phyloP scores from a whole-genome alignment of 768 basidiomycete species.

The Paxillus ammoniavirescens region DNA sequence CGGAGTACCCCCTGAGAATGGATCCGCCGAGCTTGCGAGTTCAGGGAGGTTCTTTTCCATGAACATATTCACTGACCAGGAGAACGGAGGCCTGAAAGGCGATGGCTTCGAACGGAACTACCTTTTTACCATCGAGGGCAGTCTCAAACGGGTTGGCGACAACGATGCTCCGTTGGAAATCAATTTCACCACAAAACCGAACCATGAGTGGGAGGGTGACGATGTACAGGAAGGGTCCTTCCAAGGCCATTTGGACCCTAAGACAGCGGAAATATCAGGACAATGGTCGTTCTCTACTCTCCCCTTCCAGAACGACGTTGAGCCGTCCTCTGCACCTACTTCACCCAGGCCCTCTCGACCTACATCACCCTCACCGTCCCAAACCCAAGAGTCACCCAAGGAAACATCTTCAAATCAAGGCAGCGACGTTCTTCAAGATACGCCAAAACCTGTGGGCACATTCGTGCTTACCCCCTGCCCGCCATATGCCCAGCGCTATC shows the following conservation, averaged over 20 bases:
- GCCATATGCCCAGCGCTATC: not conserved
- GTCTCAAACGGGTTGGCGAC: not conserved
- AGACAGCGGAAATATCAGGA: not conserved
- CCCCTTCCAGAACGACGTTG: not conserved
- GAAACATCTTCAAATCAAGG: not conserved
- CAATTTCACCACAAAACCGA: not conserved
- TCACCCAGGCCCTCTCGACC: not conserved
- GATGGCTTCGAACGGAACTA: not conserved
- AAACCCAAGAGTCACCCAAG: not conserved
- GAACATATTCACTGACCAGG: not conserved
- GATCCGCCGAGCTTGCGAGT: not conserved
- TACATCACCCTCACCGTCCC: not conserved
- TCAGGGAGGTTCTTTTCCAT: not conserved
- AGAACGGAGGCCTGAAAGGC: not conserved
- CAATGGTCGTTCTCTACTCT: not conserved
- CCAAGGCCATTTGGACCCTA: not conserved
- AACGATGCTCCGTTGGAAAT: not conserved
- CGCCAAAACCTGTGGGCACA: not conserved
- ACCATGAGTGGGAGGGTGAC: not conserved
- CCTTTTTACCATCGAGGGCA: not conserved
- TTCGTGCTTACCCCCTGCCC: not conserved
- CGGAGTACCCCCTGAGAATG: not conserved
- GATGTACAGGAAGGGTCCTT: not conserved
- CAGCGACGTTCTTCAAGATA: not conserved
- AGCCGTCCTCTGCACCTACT: not conserved